These are phyloP conservation scores for Lentinula boryana DNA, from an alignment of 768 basidiomycete genomes.

Conservation along the genomic window DNA sequence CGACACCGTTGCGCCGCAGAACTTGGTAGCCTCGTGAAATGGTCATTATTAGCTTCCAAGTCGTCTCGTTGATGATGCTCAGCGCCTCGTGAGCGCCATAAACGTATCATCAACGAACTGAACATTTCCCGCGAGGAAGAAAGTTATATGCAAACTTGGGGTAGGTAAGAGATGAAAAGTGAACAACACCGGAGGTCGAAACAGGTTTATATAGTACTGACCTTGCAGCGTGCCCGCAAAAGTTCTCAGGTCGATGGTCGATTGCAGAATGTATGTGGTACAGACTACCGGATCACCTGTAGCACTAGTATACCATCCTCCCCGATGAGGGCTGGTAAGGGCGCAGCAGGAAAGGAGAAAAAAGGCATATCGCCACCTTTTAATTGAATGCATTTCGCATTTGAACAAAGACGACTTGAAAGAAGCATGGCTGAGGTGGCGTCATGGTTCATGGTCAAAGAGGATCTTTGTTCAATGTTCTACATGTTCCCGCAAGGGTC, in stretches of 20 bases:
- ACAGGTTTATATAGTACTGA: background rate
- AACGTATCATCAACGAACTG: background rate
- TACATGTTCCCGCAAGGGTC: background rate
- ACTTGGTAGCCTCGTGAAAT: background rate
- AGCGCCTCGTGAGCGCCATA: conserved; percentile 1
- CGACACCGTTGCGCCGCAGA: conserved; percentile 2
- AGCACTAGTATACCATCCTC: background rate
- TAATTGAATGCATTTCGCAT: background rate
- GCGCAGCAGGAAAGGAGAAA: background rate
- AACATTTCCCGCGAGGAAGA: background rate
- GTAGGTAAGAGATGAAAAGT: background rate
- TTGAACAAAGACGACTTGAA: background rate
- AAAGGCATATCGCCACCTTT: background rate
- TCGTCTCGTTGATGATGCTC: conserved; percentile 10
- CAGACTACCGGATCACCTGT: background rate
- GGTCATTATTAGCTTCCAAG: conserved; percentile 8
- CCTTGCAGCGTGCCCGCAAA: conserved; percentile 1
- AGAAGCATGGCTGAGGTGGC: background rate
- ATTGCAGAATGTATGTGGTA: background rate
- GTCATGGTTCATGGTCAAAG: background rate
- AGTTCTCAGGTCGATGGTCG: background rate
- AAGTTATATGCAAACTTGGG: background rate
- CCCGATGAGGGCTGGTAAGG: conserved; percentile 3
- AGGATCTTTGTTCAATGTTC: background rate
- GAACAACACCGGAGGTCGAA: background rate